Evolutionary conservation across 2,329 filamentous ascomycete species (phyloP), one percentile per base, ranked within the genome.

Genomic region (Diaporthe australafricana): DNA sequence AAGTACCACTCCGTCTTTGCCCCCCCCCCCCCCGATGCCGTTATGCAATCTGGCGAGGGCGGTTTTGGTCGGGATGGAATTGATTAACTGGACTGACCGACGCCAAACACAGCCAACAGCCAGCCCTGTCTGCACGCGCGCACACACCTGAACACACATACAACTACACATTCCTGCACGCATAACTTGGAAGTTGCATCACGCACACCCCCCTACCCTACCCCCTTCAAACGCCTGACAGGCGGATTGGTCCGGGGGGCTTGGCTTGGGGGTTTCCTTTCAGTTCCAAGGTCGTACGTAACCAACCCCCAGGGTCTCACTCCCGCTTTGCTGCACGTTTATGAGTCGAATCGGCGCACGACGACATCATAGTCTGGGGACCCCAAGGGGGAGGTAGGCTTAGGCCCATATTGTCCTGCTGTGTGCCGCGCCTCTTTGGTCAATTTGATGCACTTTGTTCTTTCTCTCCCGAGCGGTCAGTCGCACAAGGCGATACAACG

Each of bases 31-130:
- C 20, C 27, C 27, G 11, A 17, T 22, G 17, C 30, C n/a, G 14
- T 38, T 63, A 65, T 65, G 60, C 60, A 65, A 65, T 65, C 45
- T 65, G 45, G n/a, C 30, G 60, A 50, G 60, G 60, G 5, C n/a
- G 30, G 30, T 50, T 25, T 20, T 30, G 42, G n/a, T 8, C 27
- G 57, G 9, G n/a, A n/a, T n/a, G n/a, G n/a, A n/a, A 17, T 35
- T 30, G 45, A 32, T 32, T 32, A 6, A 22, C n/a, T 40, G 32
- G 32, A 32, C 2, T 22, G 8, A 16, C 16, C 16, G 14, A 35
- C 42, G 56, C 56, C 56, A 47, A 47, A 32, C 30, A 22, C 48
- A 52, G 50, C 50, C 50, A 11, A n/a, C 53, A 57, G 27, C 42
- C n/a, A n/a, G n/a, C n/a, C n/a, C 32, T 35, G 16, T 30, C 38